Evolutionary conservation across 2,329 filamentous ascomycete species (phyloP).

Genomic region (Xylaria sp.): DNA sequence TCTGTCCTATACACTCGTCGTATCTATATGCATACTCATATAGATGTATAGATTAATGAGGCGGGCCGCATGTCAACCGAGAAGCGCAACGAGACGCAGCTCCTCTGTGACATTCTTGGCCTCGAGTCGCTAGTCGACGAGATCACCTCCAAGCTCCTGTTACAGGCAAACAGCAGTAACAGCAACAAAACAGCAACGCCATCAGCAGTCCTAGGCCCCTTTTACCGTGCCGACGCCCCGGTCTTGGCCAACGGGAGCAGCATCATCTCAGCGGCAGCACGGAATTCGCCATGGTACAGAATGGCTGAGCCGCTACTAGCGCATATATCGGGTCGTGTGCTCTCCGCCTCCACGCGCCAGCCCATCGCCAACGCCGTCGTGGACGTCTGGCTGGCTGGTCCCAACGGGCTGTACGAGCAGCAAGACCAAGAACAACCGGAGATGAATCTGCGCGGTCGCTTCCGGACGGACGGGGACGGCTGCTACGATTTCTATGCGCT

Average conservation of each 20-base stretch:
- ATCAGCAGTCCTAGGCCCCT: constrained; percentile 84
- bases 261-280: constrained; percentile 66
- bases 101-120: constrained; percentile 74
- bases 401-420: constrained; percentile 78
- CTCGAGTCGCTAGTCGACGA: constrained; percentile 85
- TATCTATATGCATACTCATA: constrained; percentile 16
- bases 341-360: constrained; percentile 68
- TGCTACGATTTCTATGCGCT: constrained; percentile 71
- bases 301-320: constrained; percentile 59
- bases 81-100: constrained; percentile 74
- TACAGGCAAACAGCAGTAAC: constrained; percentile 72
- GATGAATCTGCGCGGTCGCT: constrained; percentile 78
- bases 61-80: constrained; percentile 71
- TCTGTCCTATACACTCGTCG: not conserved
- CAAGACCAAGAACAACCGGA: constrained; percentile 77
- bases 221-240: constrained; percentile 81
- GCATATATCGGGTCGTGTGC: constrained; percentile 61
- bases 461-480: constrained; percentile 73
- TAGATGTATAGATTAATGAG: constrained; percentile 65
- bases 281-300: constrained; percentile 51
- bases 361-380: constrained; percentile 74
- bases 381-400: constrained; percentile 83
- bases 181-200: constrained; percentile 66
- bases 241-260: constrained; percentile 74
- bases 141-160: constrained; percentile 71